Conservation (phyloP, 768 basidiomycete species). For the Paxillus involutus region DNA sequence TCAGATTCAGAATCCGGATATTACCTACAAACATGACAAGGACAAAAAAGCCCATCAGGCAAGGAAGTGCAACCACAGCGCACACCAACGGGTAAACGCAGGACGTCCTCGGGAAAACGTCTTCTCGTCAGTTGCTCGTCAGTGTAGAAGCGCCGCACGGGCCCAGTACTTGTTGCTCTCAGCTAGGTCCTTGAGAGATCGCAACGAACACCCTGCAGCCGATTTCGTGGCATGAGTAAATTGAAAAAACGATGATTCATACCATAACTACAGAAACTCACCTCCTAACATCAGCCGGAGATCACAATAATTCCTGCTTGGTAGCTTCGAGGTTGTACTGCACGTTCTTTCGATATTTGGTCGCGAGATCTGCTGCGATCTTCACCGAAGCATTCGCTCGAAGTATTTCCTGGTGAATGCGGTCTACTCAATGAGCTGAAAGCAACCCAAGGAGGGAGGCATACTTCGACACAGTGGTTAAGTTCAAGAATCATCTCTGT, state of each 20-base stretch:
- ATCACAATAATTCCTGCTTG: conserved; percentile 30
- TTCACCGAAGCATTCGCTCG: conserved; percentile 76
- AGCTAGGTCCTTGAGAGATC: too few relatives aligned
- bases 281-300: not conserved
- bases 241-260: not conserved
- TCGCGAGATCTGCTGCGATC: conserved; percentile 78
- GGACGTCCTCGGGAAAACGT: too few relatives aligned
- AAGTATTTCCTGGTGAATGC: conserved; percentile 62
- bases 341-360: conserved; percentile 90
- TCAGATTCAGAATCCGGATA: too few relatives aligned
- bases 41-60: too few relatives aligned
- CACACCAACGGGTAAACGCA: too few relatives aligned
- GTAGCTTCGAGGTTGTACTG: conserved; percentile 87
- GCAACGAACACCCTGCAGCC: too few relatives aligned
- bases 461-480: conserved; percentile 83
- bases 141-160: not conserved
- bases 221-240: not conserved
- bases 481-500: conserved; percentile 88
- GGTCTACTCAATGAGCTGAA: not conserved
- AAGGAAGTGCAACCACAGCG: too few relatives aligned
- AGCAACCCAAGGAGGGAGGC: conserved; percentile 13
- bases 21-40: too few relatives aligned
- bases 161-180: not conserved
- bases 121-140: not conserved
- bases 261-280: not conserved